A percentile compares a stretch with the other conserved stretches of the same genome.
Evolutionary conservation across 345 rosid species (phyloP).

Genomic region (Balakata baccata): DNA sequence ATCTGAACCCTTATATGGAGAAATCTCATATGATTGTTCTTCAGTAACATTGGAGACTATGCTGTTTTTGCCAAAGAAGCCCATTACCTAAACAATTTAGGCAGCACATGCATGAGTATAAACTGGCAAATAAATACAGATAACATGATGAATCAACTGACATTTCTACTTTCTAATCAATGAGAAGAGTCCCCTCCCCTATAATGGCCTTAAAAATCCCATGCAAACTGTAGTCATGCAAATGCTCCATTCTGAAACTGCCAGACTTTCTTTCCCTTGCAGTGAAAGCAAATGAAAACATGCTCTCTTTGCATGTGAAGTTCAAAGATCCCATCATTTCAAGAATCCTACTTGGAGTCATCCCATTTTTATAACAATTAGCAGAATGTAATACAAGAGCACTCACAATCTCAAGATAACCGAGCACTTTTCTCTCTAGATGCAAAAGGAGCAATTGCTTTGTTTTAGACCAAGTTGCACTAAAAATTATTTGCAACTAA

Average conservation of each 20-base stretch:
- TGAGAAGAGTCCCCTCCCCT: not conserved
- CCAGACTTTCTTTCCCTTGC: not conserved
- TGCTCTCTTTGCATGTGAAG: not conserved
- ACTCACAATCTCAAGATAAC: constrained; percentile 1
- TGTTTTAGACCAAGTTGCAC: constrained; percentile 1
- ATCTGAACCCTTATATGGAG: constrained; percentile 88
- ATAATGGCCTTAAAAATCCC: not conserved
- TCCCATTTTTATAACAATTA: not conserved
- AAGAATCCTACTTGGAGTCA: not conserved
- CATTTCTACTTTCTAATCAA: not conserved
- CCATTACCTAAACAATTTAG: constrained; percentile 31
- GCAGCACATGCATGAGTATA: constrained; percentile 14
- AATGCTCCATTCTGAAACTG: constrained; percentile 1
- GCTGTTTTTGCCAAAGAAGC: constrained; percentile 4
- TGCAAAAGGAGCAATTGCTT: not conserved
- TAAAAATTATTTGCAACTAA: not conserved
- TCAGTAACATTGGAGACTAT: constrained; percentile 8
- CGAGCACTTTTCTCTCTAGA: not conserved
- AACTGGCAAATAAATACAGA: not conserved
- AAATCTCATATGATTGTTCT: constrained; percentile 78
- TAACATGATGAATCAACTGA: too few species aligned
- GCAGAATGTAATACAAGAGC: not conserved
- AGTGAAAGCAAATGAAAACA: not conserved
- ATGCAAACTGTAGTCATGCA: not conserved
- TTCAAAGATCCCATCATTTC: not conserved